phyloP scores from a whole-genome alignment of 1,284 basidiomycete genomes.

The Cryptococcus deneoformans region DNA sequence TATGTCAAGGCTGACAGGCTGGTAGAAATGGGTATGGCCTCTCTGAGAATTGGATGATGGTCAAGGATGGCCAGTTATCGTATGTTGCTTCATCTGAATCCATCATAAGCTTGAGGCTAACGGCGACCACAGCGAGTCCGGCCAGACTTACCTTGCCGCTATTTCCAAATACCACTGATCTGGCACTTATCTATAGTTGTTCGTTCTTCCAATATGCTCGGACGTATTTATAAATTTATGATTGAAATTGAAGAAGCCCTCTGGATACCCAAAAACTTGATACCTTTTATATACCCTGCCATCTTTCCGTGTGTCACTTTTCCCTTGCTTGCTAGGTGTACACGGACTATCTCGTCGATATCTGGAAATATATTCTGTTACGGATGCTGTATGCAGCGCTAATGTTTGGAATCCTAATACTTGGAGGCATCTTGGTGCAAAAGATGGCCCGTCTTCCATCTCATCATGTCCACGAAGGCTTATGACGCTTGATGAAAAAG shows the following conservation, averaged over 20 bases:
- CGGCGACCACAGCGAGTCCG: conserved; percentile 25
- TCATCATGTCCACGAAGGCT: too few relatives aligned
- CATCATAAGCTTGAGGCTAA: conserved; percentile 1
- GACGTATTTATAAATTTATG: too few relatives aligned
- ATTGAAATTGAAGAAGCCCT: background rate
- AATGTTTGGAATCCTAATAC: too few relatives aligned
- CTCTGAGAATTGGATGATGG: conserved; percentile 38
- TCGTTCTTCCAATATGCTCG: background rate
- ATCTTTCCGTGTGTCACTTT: too few relatives aligned
- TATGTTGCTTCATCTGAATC: conserved; percentile 13
- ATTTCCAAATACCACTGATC: conserved; percentile 40
- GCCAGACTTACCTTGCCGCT: conserved; percentile 44
- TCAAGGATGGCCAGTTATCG: conserved; percentile 32
- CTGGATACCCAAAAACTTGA: background rate
- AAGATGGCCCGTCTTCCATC: too few relatives aligned
- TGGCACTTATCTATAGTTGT: background rate
- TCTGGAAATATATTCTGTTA: too few relatives aligned
- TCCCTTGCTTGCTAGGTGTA: too few relatives aligned
- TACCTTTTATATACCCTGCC: too few relatives aligned
- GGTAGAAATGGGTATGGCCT: conserved; percentile 24
- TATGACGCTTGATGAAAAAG: too few relatives aligned
- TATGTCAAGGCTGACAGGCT: background rate
- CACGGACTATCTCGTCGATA: too few relatives aligned
- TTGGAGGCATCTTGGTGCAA: too few relatives aligned
- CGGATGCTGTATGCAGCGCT: too few relatives aligned